Evolutionary conservation across 2,329 filamentous ascomycete genomes (phyloP).

Genomic region (Phaeomoniella chlamydospora): DNA sequence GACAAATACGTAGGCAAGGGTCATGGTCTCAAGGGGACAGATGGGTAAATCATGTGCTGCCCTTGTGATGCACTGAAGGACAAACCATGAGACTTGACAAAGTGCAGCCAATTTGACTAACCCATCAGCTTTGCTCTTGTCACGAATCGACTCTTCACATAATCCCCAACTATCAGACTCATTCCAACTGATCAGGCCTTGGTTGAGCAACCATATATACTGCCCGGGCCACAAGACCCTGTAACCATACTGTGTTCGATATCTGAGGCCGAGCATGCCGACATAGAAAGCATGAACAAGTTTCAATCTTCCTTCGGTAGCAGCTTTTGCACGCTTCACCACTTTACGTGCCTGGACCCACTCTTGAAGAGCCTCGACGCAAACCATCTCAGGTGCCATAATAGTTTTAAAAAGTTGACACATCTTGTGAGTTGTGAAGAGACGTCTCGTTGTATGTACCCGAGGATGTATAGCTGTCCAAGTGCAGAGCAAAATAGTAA

Average conservation of each 20-base stretch:
- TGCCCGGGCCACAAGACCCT: conserved; percentile 20
- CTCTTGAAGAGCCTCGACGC: conserved; percentile 19
- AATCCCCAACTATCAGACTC: conserved; percentile 15
- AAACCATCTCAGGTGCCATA: conserved; percentile 20
- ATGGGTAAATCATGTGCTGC: conserved; percentile 16
- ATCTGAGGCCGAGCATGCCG: conserved; percentile 19
- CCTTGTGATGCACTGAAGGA: conserved; percentile 17
- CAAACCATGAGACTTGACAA: conserved; percentile 17
- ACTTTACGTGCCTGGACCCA: conserved; percentile 18
- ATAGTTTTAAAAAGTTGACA: conserved; percentile 16
- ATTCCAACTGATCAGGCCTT: conserved; percentile 15
- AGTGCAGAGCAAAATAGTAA: conserved; percentile 20
- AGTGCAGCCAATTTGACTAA: conserved; percentile 15
- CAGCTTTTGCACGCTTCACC: conserved; percentile 11
- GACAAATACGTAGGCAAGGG: conserved; percentile 20
- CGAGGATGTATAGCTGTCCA: conserved; percentile 22
- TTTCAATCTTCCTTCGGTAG: conserved; percentile 12
- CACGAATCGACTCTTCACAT: conserved; percentile 13
- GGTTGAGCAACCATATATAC: conserved; percentile 16
- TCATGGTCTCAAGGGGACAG: conserved; percentile 20
- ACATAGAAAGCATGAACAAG: conserved; percentile 19
- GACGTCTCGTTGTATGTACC: conserved; percentile 10
- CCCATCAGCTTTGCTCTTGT: conserved; percentile 19
- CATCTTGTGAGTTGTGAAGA: conserved; percentile 12
- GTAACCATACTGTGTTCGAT: conserved; percentile 11